Evolutionary conservation across 139 green algal species (phyloP).

Genomic region (Chlamydomonas urium): DNA sequence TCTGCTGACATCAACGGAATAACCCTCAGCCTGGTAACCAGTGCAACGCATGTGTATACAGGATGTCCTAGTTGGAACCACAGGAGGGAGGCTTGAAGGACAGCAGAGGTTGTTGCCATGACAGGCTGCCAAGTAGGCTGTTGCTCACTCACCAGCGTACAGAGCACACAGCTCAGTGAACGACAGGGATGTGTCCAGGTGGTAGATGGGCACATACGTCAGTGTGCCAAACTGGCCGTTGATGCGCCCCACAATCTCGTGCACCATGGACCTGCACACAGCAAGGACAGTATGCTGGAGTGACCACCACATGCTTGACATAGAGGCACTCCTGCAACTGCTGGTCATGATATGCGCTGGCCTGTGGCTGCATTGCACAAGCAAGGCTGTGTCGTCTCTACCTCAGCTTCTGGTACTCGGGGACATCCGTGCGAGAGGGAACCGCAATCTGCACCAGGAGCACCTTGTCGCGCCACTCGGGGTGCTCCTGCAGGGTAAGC

Average conservation of each 20-base stretch:
- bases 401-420: slow-evolving; percentile 90
- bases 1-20: too few species aligned
- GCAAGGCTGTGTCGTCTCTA: too few species aligned
- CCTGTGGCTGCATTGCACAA: too few species aligned
- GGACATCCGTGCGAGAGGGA: slow-evolving; percentile 90
- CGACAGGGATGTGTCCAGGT: slow-evolving; percentile 84
- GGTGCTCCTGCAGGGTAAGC: slow-evolving; percentile 95
- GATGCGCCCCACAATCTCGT: slow-evolving; percentile 99
- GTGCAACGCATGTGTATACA: slow-evolving; percentile 20
- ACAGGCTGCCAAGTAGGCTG: too few species aligned
- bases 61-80: too few species aligned
- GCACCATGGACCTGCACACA: slow-evolving; percentile 64
- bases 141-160: too few species aligned
- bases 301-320: too few species aligned
- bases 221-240: slow-evolving; percentile 96
- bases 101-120: too few species aligned
- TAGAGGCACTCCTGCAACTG: too few species aligned
- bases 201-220: slow-evolving; percentile 96
- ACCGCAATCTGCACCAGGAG: slow-evolving; percentile 98
- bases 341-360: too few species aligned
- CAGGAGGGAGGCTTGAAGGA: too few species aligned
- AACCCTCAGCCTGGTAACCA: slow-evolving; percentile 43
- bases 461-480: slow-evolving; percentile 90
- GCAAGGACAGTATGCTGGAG: too few species aligned
- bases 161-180: slow-evolving; percentile 96